Conservation (phyloP, 2,329 filamentous ascomycete genomes). For the Fusarium pilosicola region DNA sequence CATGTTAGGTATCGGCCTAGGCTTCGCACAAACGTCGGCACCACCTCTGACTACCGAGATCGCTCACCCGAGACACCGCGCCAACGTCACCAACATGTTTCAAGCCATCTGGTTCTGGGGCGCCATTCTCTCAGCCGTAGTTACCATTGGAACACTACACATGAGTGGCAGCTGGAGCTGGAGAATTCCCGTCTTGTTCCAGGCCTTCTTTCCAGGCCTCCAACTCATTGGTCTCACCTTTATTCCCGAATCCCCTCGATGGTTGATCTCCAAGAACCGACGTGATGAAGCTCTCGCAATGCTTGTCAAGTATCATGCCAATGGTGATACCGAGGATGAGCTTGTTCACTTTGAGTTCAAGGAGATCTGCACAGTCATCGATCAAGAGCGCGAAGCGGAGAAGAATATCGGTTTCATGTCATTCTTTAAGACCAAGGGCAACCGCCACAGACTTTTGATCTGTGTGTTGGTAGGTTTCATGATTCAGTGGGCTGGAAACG, state of each 20-base stretch:
- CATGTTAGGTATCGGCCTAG: slow-evolving; percentile 29
- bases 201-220: slow-evolving; percentile 5
- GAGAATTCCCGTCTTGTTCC: slow-evolving; percentile 25
- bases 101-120: slow-evolving; percentile 32
- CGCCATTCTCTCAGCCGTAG: slow-evolving; percentile 17
- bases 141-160: slow-evolving; percentile 26
- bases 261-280: slow-evolving; percentile 41
- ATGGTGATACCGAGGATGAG: slow-evolving; percentile 54
- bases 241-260: slow-evolving; percentile 57
- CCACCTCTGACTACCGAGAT: slow-evolving; percentile 25
- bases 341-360: slow-evolving; percentile 60
- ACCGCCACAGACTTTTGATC: slow-evolving; percentile 30
- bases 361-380: slow-evolving; percentile 61
- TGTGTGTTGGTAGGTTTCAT: slow-evolving; percentile 32
- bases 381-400: slow-evolving; percentile 50
- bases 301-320: slow-evolving; percentile 60
- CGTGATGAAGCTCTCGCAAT: slow-evolving; percentile 59
- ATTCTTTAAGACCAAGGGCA: slow-evolving; percentile 52
- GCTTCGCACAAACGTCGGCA: slow-evolving; percentile 26
- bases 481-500: slow-evolving; percentile 35
- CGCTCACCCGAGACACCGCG: slow-evolving; percentile 29
- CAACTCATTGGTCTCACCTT: slow-evolving; percentile 12
- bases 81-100: slow-evolving; percentile 31
- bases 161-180: slow-evolving; percentile 28
- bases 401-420: slow-evolving; percentile 53